Conservation (phyloP, 495 filamentous ascomycete genomes). For the Neurospora sp. region DNA sequence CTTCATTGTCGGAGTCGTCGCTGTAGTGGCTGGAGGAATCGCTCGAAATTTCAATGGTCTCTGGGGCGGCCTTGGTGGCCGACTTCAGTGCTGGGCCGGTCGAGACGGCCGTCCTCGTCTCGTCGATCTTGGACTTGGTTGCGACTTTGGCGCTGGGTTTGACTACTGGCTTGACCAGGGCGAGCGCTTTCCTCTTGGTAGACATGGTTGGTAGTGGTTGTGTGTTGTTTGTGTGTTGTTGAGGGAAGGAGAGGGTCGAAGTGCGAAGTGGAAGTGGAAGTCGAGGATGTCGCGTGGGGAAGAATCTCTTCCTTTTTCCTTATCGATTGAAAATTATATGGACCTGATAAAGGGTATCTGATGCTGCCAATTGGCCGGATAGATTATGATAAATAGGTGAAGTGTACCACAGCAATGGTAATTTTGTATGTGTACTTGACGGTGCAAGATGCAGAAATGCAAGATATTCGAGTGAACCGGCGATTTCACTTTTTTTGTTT, state of each 20-base stretch:
- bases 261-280: not conserved
- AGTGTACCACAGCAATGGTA: not conserved
- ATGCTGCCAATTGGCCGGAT: not conserved
- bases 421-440: not conserved
- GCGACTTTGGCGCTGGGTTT: conserved; percentile 52
- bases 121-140: conserved; percentile 57
- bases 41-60: conserved; percentile 45
- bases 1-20: conserved; percentile 28
- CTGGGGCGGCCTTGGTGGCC: conserved; percentile 17
- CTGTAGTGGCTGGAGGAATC: conserved; percentile 37
- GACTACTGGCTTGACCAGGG: conserved; percentile 36
- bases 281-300: not conserved
- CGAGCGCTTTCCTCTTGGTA: conserved; percentile 39
- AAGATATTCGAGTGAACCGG: not conserved
- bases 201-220: conserved; percentile 28
- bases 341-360: not conserved
- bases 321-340: not conserved
- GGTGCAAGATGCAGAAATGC: not conserved
- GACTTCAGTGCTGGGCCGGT: conserved; percentile 14
- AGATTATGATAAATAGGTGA: not conserved
- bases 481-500: not conserved
- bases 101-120: conserved; percentile 58
- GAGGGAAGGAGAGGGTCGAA: not conserved
- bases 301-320: not conserved
- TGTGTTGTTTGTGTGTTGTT: not conserved